phyloP scores from a whole-genome alignment of 2,329 filamentous ascomycete genomes.

The Aspergillus calidoustus region DNA sequence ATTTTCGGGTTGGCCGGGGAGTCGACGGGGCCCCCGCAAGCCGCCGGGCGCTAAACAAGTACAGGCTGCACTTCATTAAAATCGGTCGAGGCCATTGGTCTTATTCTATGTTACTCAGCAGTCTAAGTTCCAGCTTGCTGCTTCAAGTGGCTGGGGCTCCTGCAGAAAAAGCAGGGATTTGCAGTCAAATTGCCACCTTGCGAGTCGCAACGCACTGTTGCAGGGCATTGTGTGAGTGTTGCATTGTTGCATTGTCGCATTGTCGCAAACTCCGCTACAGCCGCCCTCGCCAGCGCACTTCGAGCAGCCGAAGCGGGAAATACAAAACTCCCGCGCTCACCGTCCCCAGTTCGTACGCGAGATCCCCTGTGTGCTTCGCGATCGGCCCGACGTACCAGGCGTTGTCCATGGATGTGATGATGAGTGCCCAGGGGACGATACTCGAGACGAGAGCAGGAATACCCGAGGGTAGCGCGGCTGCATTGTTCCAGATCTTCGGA shows the following conservation, averaged over 20 bases:
- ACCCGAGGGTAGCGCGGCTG: not conserved
- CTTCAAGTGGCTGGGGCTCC: not conserved
- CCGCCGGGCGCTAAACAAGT: not conserved
- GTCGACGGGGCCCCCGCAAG: not conserved
- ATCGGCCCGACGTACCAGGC: slow-evolving; percentile 3
- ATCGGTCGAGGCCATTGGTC: not conserved
- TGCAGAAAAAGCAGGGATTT: not conserved
- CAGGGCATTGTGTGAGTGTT: too few species aligned
- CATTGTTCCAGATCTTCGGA: slow-evolving; percentile 1
- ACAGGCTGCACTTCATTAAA: not conserved
- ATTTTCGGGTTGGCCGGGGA: not conserved
- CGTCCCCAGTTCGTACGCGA: slow-evolving; percentile 4
- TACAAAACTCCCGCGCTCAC: not conserved
- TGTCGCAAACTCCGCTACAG: not conserved
- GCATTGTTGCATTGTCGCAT: too few species aligned
- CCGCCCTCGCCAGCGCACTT: not conserved
- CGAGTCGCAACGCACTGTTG: too few species aligned
- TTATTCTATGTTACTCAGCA: not conserved
- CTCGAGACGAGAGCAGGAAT: not conserved
- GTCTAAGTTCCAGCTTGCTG: not conserved
- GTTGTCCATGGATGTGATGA: not conserved
- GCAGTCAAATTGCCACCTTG: not conserved
- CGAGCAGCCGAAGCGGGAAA: not conserved
- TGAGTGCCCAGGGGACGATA: slow-evolving; percentile 1
- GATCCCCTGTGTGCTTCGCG: not conserved